phyloP scores from a whole-genome alignment of 176 grass and related monocot genomes.

The Lolium perenne region DNA sequence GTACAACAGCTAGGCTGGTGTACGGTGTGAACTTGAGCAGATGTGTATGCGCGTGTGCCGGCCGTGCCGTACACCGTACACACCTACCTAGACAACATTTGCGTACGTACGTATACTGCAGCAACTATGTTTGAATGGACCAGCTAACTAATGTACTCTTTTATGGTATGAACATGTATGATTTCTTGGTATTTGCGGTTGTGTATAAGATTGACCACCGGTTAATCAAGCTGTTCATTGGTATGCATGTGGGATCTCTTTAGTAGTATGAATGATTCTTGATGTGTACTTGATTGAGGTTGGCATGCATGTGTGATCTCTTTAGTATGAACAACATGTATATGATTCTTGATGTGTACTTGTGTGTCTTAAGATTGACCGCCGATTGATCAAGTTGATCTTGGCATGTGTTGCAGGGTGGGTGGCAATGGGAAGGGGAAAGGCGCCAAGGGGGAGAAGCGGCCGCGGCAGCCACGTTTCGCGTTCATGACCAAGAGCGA shows the following conservation, averaged over 20 bases:
- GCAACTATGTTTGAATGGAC: slow-evolving; percentile 58
- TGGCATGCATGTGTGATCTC: too few species aligned
- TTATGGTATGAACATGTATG: slow-evolving; percentile 36
- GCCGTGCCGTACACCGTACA: slow-evolving; percentile 38
- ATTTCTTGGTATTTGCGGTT: neutral
- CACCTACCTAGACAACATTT: slow-evolving; percentile 16
- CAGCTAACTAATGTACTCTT: neutral
- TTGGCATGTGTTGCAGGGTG: neutral
- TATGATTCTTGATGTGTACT: neutral
- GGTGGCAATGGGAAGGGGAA: slow-evolving; percentile 28
- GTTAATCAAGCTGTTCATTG: too few species aligned
- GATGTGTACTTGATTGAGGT: neutral
- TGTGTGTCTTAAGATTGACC: neutral
- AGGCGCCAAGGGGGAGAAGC: slow-evolving; percentile 74
- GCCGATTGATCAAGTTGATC: slow-evolving; percentile 15
- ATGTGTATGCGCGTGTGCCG: neutral
- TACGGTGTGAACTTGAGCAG: slow-evolving; percentile 45
- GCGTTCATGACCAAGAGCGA: slow-evolving; percentile 99
- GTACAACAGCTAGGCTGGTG: neutral
- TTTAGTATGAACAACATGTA: neutral
- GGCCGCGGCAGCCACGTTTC: slow-evolving; percentile 72
- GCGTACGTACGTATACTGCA: neutral
- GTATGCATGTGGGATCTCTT: too few species aligned
- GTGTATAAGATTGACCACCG: too few species aligned
- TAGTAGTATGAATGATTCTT: neutral